Evolutionary conservation across 1,139 yeast species (phyloP).

Genomic region (Magnusiomyces suaveolens): DNA sequence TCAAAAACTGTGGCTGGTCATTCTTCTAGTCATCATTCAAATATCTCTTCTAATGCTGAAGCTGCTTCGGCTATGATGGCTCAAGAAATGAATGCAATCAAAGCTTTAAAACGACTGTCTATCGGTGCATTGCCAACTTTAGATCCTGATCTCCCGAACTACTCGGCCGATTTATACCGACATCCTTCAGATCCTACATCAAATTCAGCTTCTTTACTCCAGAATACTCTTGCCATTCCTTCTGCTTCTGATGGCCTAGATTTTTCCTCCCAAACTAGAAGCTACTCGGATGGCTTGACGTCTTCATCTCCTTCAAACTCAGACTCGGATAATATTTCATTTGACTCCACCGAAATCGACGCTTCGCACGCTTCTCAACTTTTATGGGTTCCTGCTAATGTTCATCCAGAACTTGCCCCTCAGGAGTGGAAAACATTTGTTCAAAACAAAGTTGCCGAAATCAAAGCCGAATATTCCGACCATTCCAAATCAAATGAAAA

Average conservation of each 20-base stretch:
- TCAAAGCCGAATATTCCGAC: slow-evolving; percentile 39
- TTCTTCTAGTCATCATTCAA: background rate
- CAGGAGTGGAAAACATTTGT: slow-evolving; percentile 80
- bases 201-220: slow-evolving; percentile 5
- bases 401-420: slow-evolving; percentile 91
- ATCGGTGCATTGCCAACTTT: slow-evolving; percentile 36
- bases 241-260: slow-evolving; percentile 7
- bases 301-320: background rate
- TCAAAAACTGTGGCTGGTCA: background rate
- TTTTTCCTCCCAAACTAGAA: slow-evolving; percentile 8
- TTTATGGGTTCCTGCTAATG: slow-evolving; percentile 90
- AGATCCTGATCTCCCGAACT: slow-evolving; percentile 40
- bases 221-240: background rate
- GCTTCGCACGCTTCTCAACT: slow-evolving; percentile 29
- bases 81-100: slow-evolving; percentile 41
- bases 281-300: background rate
- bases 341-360: slow-evolving; percentile 10
- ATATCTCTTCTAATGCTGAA: slow-evolving; percentile 17
- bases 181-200: slow-evolving; percentile 1
- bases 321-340: background rate
- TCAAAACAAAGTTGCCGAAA: slow-evolving; percentile 66
- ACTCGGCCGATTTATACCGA: slow-evolving; percentile 9
- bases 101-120: slow-evolving; percentile 40
- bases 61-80: slow-evolving; percentile 37
- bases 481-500: slow-evolving; percentile 7